phyloP scores from a whole-genome alignment of 495 filamentous ascomycete species.

The Thermochaetoides thermophila region DNA sequence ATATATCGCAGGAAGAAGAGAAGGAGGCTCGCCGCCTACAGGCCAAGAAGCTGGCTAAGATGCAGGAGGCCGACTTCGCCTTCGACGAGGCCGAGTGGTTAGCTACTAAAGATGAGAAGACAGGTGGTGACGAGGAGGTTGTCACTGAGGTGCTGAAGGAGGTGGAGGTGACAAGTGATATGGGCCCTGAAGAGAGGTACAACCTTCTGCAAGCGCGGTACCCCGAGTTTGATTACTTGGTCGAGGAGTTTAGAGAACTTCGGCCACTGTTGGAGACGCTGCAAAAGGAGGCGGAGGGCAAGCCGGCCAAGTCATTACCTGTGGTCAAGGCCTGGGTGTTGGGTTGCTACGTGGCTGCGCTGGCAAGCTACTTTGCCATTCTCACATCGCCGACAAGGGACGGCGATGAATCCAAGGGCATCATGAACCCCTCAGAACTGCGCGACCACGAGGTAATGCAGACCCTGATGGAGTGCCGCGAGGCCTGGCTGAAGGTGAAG shows the following conservation, averaged over 20 bases:
- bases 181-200: constrained; percentile 58
- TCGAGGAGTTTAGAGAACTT: constrained; percentile 61
- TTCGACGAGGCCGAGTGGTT: constrained; percentile 84
- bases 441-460: constrained; percentile 83
- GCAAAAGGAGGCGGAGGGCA: constrained; percentile 36
- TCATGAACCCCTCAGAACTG: constrained; percentile 50
- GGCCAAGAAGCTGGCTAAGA: constrained; percentile 70
- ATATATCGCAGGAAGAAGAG: constrained; percentile 52
- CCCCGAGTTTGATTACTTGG: constrained; percentile 78
- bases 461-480: constrained; percentile 60
- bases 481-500: constrained; percentile 68
- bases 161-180: constrained; percentile 62
- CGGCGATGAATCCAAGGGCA: constrained; percentile 35
- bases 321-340: constrained; percentile 61
- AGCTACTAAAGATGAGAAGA: constrained; percentile 28
- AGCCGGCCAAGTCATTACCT: constrained; percentile 37
- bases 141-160: constrained; percentile 77
- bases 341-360: constrained; percentile 66
- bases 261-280: constrained; percentile 48
- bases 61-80: constrained; percentile 81
- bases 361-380: constrained; percentile 89
- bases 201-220: constrained; percentile 66
- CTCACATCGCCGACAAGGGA: constrained; percentile 57
- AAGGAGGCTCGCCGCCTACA: constrained; percentile 74
- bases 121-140: constrained; percentile 34